Evolutionary conservation across 2,329 filamentous ascomycete genomes (phyloP), one percentile per base, ranked within the genome.

Genomic region (Colletotrichum noveboracense): DNA sequence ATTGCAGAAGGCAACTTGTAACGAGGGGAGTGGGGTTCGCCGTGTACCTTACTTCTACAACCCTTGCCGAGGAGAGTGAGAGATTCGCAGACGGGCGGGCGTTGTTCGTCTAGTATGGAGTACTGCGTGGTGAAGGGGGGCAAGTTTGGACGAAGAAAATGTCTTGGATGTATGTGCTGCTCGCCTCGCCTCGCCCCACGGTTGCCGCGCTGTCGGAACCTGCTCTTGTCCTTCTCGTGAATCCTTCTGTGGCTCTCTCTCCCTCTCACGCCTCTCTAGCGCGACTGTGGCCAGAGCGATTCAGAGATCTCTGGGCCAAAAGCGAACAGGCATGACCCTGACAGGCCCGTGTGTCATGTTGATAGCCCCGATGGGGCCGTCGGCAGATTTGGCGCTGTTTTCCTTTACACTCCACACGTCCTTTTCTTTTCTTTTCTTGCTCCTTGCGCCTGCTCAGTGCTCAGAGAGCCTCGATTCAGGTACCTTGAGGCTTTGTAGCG

Each of bases 181-280:
- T 48, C 43, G 43, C 43, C 43, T 48, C 43, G 43, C 16, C 13
- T 18, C 32, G 69, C 69, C 69, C 73, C 73, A 75, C 73, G 69
- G 62, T 75, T 75, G 73, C 73, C 73, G 69, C 56, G 73, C 69
- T 75, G 73, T 68, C 73, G 73, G 73, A 62, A 72, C 21, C 38
- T 66, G 26, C 62, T 72, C 38, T 72, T 66, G 68, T 64, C 60
- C 38, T 48, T n/a, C 43, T 48, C 43, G 43, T 64, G 28, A 55
- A 66, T 28, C 52, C 60, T 43, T 36, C 65, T 38, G n/a, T 28
- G 24, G 24, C 38, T 52, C 21, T 55, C 38, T 52, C 12, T 21
- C n/a, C 4, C 58, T 58, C 16, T 34, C 61, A 9, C 30, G 13
- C 13, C 38, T 18, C 61, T 21, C 48, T 75, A 72, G 73, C 69